A percentile compares a stretch with the other conserved stretches of the same genome.
These are phyloP conservation scores for Carex sylvatica DNA, from an alignment of 202 grass and related monocot species.

Conservation along the genomic window DNA sequence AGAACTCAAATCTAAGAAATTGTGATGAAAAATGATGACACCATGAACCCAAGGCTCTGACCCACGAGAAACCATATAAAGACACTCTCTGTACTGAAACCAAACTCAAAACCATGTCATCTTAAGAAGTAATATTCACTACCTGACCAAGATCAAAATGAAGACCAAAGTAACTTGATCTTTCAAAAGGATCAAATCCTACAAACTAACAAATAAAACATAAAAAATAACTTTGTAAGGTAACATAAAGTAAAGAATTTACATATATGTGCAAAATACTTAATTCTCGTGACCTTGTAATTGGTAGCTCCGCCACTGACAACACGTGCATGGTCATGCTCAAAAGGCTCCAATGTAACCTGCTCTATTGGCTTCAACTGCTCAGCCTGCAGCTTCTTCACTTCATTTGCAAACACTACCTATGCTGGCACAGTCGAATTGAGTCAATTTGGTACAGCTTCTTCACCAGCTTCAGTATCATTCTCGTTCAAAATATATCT, in stretches of 20 bases:
- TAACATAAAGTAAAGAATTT: not conserved
- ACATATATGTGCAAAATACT: not conserved
- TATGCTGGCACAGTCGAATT: conserved; percentile 68
- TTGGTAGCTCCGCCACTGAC: conserved; percentile 34
- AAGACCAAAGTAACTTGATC: conserved; percentile 86
- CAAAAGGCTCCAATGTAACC: conserved; percentile 73
- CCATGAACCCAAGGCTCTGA: too few species aligned
- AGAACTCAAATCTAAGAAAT: too few species aligned
- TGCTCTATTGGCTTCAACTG: conserved; percentile 85
- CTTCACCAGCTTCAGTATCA: too few species aligned
- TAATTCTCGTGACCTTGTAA: not conserved
- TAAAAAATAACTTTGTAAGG: not conserved
- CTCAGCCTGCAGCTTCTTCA: conserved; percentile 80
- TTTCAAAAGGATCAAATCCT: conserved; percentile 97
- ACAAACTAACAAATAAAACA: conserved; percentile 60
- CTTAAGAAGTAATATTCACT: not conserved
- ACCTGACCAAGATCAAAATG: conserved; percentile 91
- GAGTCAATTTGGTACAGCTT: conserved; percentile 49
- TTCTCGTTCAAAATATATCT: not conserved
- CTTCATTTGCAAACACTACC: conserved; percentile 69
- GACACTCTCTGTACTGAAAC: too few species aligned
- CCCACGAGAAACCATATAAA: too few species aligned
- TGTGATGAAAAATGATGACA: too few species aligned
- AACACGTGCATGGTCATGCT: conserved; percentile 69
- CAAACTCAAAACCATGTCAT: too few species aligned